These are phyloP conservation scores for Vachellia pachyceras DNA, from an alignment of 306 rosid species.

Conservation along the genomic window DNA sequence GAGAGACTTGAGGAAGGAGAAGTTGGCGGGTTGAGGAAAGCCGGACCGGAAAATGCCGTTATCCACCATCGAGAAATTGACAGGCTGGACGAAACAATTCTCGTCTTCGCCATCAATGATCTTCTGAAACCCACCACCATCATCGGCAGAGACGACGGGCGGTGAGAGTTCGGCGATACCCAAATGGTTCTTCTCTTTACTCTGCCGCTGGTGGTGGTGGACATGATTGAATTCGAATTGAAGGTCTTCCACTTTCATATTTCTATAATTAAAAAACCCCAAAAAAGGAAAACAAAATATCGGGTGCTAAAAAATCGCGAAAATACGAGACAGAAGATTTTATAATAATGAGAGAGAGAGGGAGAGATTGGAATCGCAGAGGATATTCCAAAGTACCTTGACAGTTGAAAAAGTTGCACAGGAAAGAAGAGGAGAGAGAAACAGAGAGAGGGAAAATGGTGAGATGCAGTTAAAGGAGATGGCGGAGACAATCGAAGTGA, in stretches of 20 bases:
- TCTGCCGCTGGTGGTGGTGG: constrained; percentile 2
- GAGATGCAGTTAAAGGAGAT: constrained; percentile 8
- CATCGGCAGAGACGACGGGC: background rate
- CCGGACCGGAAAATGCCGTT: constrained; percentile 97
- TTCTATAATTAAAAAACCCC: constrained; percentile 27
- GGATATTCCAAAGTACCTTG: constrained; percentile 54
- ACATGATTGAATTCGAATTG: constrained; percentile 20
- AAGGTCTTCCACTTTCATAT: constrained; percentile 67
- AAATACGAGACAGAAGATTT: background rate
- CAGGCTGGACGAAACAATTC: constrained; percentile 75
- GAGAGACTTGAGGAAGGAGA: constrained; percentile 81
- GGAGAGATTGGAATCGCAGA: constrained; percentile 43
- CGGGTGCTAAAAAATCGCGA: background rate
- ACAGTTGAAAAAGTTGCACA: constrained; percentile 15
- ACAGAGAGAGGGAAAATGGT: background rate
- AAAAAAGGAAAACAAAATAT: background rate
- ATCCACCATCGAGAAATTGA: constrained; percentile 93
- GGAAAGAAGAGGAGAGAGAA: background rate
- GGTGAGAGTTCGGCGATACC: constrained; percentile 39
- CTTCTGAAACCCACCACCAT: background rate
- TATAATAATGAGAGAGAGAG: background rate
- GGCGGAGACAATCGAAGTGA: background rate
- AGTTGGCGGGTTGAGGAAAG: constrained; percentile 86
- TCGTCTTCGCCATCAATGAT: constrained; percentile 53
- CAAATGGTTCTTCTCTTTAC: constrained; percentile 43